Evolutionary conservation across 495 filamentous ascomycete species (phyloP).

Genomic region (Lasiosphaeriaceae sp.): DNA sequence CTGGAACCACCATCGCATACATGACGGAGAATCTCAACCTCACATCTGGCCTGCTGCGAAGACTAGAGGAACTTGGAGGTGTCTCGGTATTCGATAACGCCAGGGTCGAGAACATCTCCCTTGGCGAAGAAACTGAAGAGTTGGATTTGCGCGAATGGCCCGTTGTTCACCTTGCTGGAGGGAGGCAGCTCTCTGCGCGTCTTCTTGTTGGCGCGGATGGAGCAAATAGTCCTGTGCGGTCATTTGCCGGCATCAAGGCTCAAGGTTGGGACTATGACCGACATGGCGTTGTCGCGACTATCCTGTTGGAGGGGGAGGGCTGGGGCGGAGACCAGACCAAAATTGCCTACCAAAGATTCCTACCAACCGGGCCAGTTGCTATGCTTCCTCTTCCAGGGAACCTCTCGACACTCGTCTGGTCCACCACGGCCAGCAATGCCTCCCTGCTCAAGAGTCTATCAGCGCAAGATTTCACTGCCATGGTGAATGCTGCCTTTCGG

Average conservation of each 20-base stretch:
- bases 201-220: slow-evolving; percentile 92
- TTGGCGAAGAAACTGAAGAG: slow-evolving; percentile 65
- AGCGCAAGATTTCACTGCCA: slow-evolving; percentile 67
- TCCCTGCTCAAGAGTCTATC: slow-evolving; percentile 73
- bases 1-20: slow-evolving; percentile 67
- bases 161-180: slow-evolving; percentile 62
- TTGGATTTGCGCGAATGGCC: slow-evolving; percentile 85
- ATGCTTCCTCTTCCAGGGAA: slow-evolving; percentile 84
- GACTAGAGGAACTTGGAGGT: slow-evolving; percentile 63
- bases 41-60: slow-evolving; percentile 66
- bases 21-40: slow-evolving; percentile 96
- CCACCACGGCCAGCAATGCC: slow-evolving; percentile 74
- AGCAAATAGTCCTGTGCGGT: slow-evolving; percentile 87
- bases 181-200: slow-evolving; percentile 65
- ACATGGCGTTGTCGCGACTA: slow-evolving; percentile 86
- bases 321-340: slow-evolving; percentile 54
- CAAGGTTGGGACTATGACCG: slow-evolving; percentile 91
- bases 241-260: slow-evolving; percentile 79
- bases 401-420: slow-evolving; percentile 86
- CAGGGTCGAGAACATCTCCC: slow-evolving; percentile 69
- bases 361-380: slow-evolving; percentile 87
- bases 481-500: slow-evolving; percentile 93
- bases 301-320: slow-evolving; percentile 60
- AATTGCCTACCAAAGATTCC: slow-evolving; percentile 91
- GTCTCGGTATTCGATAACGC: slow-evolving; percentile 69